A percentile compares a stretch with the other conserved stretches of the same genome.
Evolutionary conservation across 345 rosid species (phyloP).

Genomic region (Hirschfeldia incana): DNA sequence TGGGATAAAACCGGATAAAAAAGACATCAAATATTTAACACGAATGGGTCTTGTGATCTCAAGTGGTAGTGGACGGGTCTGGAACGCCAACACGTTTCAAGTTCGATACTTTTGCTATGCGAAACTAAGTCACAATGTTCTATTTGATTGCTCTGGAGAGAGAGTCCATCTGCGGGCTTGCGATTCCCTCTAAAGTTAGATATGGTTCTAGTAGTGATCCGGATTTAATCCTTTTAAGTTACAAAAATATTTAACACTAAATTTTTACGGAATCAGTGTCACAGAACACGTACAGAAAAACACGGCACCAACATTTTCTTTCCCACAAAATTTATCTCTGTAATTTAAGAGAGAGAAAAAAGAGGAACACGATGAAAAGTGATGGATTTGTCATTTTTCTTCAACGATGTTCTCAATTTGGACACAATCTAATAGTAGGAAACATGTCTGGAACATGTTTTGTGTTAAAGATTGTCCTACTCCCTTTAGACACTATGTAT

Average conservation of each 20-base stretch:
- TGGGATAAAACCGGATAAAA: background rate
- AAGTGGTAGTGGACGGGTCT: too few species aligned
- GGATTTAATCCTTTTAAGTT: too few species aligned
- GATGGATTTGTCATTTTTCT: background rate
- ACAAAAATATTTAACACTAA: background rate
- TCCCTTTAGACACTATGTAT: constrained; percentile 30
- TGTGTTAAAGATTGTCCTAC: constrained; percentile 31
- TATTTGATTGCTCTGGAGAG: too few species aligned
- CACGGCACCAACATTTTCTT: constrained; percentile 29
- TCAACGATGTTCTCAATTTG: constrained; percentile 24
- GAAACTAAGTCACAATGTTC: too few species aligned
- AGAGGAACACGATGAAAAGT: background rate
- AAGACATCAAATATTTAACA: too few species aligned
- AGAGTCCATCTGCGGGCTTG: too few species aligned
- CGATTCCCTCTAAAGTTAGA: too few species aligned
- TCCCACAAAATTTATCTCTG: constrained; percentile 26
- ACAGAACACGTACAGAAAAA: constrained; percentile 29
- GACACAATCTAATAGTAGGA: constrained; percentile 37
- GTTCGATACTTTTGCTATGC: too few species aligned
- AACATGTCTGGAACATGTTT: constrained; percentile 43
- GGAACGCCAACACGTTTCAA: too few species aligned
- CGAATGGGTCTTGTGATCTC: too few species aligned
- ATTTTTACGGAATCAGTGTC: constrained; percentile 23
- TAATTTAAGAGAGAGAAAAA: background rate
- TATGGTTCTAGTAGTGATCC: too few species aligned